phyloP scores from a whole-genome alignment of 2,329 filamentous ascomycete species.

The Aspergillus fumigatiaffinis region DNA sequence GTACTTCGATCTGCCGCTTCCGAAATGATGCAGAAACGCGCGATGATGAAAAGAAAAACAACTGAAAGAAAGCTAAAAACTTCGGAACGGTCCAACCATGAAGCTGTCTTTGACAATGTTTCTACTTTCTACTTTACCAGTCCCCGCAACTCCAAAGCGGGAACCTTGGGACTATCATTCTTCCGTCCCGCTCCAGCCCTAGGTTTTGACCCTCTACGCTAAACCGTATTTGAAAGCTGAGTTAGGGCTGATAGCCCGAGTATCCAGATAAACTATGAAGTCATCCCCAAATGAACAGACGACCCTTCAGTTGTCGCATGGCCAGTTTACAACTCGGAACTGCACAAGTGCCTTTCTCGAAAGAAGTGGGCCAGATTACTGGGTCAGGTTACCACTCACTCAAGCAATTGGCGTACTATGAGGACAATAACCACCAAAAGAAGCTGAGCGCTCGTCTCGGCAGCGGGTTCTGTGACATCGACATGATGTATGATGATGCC shows the following conservation, averaged over 20 bases:
- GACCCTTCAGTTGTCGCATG: not conserved
- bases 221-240: slow-evolving; percentile 6
- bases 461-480: slow-evolving; percentile 22
- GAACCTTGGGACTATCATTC: slow-evolving; percentile 11
- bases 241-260: slow-evolving; percentile 21
- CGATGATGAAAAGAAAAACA: not conserved
- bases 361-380: not conserved
- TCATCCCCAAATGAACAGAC: not conserved
- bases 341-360: not conserved
- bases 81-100: not conserved
- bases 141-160: slow-evolving; percentile 22
- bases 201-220: slow-evolving; percentile 25
- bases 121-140: slow-evolving; percentile 1
- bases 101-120: slow-evolving; percentile 2
- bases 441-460: not conserved
- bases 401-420: not conserved
- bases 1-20: not conserved
- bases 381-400: not conserved
- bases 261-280: not conserved
- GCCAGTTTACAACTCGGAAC: not conserved
- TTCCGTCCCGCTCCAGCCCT: slow-evolving; percentile 23
- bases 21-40: not conserved
- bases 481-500: slow-evolving; percentile 36
- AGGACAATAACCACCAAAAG: not conserved
- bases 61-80: not conserved